Base-by-base conservation (phyloP, 2,329 filamentous ascomycete species). In the Hymenoscyphus fructigenus region DNA sequence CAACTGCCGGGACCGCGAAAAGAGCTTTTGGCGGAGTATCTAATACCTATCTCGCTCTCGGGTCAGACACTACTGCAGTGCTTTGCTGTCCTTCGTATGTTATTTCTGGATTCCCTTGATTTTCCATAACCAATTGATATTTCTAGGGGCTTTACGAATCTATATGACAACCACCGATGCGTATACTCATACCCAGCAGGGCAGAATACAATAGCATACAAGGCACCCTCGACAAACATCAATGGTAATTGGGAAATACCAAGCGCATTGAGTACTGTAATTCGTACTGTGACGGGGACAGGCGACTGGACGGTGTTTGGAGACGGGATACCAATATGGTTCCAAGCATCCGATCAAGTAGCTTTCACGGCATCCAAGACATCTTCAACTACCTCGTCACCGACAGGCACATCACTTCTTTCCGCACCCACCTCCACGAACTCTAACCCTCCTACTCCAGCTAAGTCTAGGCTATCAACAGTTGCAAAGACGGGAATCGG, bases 241-340 rank as follows among this genome's bases (percentile, higher is more conserved):
- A 55, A 55, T 29, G 57, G 34, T 5, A 26, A 26, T 2, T 55
- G 50, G 50, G 50, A 55, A 5, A 29, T 26, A 29, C 20, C 50
- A 26, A 55, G 20, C 7, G 20, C 34, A 6, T 17, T 44, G 20
- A 59, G 36, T 38, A 59, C 29, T 3, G 15, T 28, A 9, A 23
- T 15, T 28, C 15, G 14, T 20, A 23, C 36, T 32, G 32, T 59
- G 14, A 38, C 57, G n/a, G 47, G n/a, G 6, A 41, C 26, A 34
- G 36, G 50, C 20, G 36, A 55, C 15, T 62, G 47, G 60, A 56
- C 32, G 9, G 36, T 62, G 36, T 62, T 38, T 34, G 60, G 60
- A 38, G 47, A 57, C 12, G 60, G 60, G 6, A 62, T 62, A 6
- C 60, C 60, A 36, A 56, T 62, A n/a, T 62, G 47, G 60, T 62